Base-by-base conservation (phyloP, 1,284 basidiomycete genomes). In the Cryptococcus sp. region DNA sequence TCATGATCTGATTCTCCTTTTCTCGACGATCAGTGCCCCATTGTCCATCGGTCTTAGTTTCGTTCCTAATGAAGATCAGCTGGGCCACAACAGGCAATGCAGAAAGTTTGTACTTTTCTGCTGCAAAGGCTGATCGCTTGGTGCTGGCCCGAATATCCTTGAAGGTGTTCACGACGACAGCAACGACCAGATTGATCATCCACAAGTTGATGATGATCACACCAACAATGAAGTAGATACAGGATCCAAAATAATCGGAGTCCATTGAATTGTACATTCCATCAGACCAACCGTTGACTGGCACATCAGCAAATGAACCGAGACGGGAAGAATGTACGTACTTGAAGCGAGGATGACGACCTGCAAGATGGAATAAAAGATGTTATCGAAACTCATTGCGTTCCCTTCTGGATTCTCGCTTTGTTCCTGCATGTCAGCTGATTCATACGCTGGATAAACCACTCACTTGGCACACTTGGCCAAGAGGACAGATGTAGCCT, bases 91-190 rank as follows among this genome's bases (percentile, higher is more conserved):
- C 24, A 36, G 21, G 21, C 28, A 43, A 7, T 24, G 22, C 18
- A 50, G 9, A 19, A 24, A 37, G 23, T 19, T 75, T 77, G 53
- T 61, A 85, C 86, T 80, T 78, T 19, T 82, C 82, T 37, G 90
- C 91, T 50, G 89, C 90, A 69, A 98, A 98, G 0, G 94, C 94
- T 71, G 90, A 93, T 71, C 86, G 87, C 70, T 88, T 85, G 1
- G 93, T 98, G 62, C 90, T 85, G 5, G 85, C 82, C 19, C 91
- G 81, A 56, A 98, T 94, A 14, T 87, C 88, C 22, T 85, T 85
- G 72, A 98, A 98, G 0, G 90, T 91, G 71, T 92, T 91, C 41
- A 92, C 92, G 62, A 98, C 96, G 41, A 98, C 93, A 25, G 93
- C 94, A 54, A 98, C 91, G 70, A 97, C 89, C 54, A 96, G 76